These are phyloP conservation scores for Diutina scorzettiae DNA, from an alignment of 1,139 yeast genomes.

Conservation along the genomic window DNA sequence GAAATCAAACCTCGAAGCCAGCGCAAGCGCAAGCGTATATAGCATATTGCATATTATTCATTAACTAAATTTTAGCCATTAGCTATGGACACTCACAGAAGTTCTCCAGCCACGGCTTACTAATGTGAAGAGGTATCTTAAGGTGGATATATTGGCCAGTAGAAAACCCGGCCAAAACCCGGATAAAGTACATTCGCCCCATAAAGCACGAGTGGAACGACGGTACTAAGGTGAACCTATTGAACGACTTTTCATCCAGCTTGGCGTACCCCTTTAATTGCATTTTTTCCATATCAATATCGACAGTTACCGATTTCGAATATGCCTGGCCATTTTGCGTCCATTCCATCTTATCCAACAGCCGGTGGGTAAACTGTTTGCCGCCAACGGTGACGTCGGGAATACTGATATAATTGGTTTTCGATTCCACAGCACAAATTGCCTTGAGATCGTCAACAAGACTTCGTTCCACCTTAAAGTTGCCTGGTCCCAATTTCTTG, in stretches of 20 bases:
- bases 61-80: neutral
- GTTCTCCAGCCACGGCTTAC: constrained; percentile 4
- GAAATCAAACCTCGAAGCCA: neutral
- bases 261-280: constrained; percentile 2
- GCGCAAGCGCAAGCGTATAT: neutral
- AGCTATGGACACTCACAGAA: neutral
- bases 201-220: neutral
- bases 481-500: constrained; percentile 15
- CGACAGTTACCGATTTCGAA: neutral
- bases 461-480: constrained; percentile 19
- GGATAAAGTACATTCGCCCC: constrained; percentile 2
- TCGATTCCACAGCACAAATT: neutral
- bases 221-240: constrained; percentile 2
- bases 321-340: no score
- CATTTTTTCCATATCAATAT: neutral
- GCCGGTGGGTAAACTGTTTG: neutral
- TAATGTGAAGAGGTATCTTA: neutral
- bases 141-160: neutral
- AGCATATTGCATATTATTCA: neutral
- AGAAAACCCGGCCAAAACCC: neutral
- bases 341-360: neutral
- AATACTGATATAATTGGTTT: neutral
- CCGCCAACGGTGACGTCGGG: neutral
- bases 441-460: constrained; percentile 19
- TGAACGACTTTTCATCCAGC: neutral